Base-by-base conservation (phyloP, 352 stramenopile species). In the Phytophthora ramorum region DNA sequence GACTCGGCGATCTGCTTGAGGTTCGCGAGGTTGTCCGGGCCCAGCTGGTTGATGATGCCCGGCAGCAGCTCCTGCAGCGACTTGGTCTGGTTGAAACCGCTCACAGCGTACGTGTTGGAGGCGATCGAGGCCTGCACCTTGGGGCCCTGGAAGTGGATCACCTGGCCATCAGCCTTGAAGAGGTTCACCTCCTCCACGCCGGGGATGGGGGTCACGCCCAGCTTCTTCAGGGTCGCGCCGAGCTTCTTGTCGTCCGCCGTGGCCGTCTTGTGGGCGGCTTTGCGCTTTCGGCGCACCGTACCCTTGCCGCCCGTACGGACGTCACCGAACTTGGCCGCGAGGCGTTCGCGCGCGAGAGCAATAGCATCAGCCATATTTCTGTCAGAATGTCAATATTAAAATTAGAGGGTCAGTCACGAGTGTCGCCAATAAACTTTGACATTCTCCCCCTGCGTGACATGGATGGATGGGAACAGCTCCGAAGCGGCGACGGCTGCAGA, bases 171-270 rank as follows among this genome's bases (percentile, higher is more conserved):
- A 7, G 98, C 93, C 88, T 99, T 99, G 91, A 99, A 99, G 70
- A 99, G 94, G 83, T 99, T 99, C 44, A 99, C 97, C 78, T 99
- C 98, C 78, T 99, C 97, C 57, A 99, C 98, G 61, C 93, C 97
- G 24, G 97, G 96, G 73, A 99, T 99, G 76, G 96, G 97, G 41
- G 96, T 99, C 62, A 98, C 94, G 49, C 96, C 95, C 46, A 99
- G 90, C 84, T 99, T 99, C 91, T 99, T 99, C 26, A 99, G 81
- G 43, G 96, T 97, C 24, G 89, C 93, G 58, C 87, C 88, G 37
- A 99, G 92, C 85, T 99, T 99, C 76, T 98, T 98, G 83, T 99
- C 98, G 74, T 99, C 97, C 73, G 95, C 90, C 14, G 91, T 91
- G 53, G 91, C 81, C 49, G 92, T 89, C 84, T 97, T 98, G 84